Evolutionary conservation across 441 rosid genomes (phyloP), one percentile per base, ranked within the genome.

Genomic region (Lepidium campestre): DNA sequence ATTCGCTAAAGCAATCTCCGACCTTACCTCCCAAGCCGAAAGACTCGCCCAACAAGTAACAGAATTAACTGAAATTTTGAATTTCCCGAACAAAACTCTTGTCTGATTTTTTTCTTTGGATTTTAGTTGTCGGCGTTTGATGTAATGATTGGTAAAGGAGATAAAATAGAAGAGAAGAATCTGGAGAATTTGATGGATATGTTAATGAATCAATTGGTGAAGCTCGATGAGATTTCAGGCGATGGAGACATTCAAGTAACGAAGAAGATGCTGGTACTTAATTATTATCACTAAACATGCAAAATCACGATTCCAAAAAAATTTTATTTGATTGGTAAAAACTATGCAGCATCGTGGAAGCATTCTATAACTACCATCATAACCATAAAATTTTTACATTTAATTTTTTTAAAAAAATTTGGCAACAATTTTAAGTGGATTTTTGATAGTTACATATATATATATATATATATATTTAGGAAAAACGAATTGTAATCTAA

Each of bases 151-250:
- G 60, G 67, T n/a, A 86, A 80, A 79, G 94, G 96, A 44, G 96
- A 85, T 40, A 91, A 86, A 66, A 83, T 91, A 31, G 87, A 84
- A 6, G 99, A 94, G 71, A 84, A 83, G 75, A 78, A 79, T 42
- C 74, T 94, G 47, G 77, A 85, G 79, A 79, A 76, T 75, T 69
- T 85, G 75, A 84, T 80, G 19, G 99, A 94, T 76, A 56, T 82
- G 79, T 70, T 89, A 78, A 94, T 94, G 99, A 94, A 89, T 68
- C 96, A 87, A 29, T 68, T 91, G 75, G 86, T 89, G 69, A 91
- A 81, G 62, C 75, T 94, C 68, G 99, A 94, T 65, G 90, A 88
- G 8, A 86, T 94, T 45, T 73, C 68, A 64, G 92, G 67, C 0
- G 96, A 87, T 74, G 96, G 96, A 14, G 97, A 94, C 73, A 84